phyloP scores from a whole-genome alignment of 148 eudicot species.

The Heliamphora exappendiculata region DNA sequence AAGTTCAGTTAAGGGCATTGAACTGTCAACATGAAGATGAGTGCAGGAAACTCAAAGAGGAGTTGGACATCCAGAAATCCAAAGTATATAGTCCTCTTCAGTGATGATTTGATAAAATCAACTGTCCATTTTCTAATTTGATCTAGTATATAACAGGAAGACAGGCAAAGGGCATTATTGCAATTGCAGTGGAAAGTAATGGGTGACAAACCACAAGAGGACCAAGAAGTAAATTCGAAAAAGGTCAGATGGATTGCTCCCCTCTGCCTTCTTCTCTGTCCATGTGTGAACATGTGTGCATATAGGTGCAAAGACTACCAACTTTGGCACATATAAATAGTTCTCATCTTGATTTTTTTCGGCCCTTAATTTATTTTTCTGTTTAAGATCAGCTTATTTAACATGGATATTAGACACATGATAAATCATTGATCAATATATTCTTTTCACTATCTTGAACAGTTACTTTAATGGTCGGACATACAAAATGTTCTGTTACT shows the following conservation, averaged over 20 bases:
- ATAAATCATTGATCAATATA: not conserved
- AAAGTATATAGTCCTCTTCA: conserved; percentile 35
- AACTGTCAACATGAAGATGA: conserved; percentile 71
- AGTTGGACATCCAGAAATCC: conserved; percentile 75
- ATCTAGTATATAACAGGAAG: conserved; percentile 53
- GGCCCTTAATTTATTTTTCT: not conserved
- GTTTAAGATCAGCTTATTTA: not conserved
- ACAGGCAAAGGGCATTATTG: conserved; percentile 78
- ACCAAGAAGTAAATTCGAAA: conserved; percentile 84
- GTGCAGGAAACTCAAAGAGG: conserved; percentile 71
- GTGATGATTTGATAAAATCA: not conserved
- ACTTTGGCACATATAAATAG: not conserved
- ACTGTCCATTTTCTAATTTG: conserved; percentile 12
- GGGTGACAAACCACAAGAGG: conserved; percentile 78
- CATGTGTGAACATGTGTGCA: not conserved
- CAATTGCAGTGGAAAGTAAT: conserved; percentile 96
- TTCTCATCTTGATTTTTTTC: not conserved
- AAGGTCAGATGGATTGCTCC: conserved; percentile 39
- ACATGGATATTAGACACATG: not conserved
- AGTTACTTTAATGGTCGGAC: not conserved
- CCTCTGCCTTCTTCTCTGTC: not conserved
- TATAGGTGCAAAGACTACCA: not conserved
- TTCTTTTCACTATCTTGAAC: not conserved
- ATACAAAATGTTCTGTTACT: not conserved
- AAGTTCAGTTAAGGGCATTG: conserved; percentile 64